Conservation (phyloP, 2,329 filamentous ascomycete genomes). For the Pseudopithomyces chartarum region DNA sequence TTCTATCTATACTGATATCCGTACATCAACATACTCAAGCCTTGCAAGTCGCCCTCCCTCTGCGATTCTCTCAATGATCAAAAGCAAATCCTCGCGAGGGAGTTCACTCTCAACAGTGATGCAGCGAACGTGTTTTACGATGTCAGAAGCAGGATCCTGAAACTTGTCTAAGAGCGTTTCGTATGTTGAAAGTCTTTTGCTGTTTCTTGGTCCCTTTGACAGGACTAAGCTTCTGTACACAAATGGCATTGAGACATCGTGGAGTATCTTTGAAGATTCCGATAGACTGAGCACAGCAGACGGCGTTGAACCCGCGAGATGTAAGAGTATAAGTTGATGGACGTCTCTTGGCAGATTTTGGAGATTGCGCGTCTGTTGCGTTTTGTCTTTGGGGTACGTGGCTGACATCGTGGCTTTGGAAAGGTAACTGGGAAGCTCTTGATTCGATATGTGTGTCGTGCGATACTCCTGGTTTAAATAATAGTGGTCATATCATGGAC, state of each 20-base stretch:
- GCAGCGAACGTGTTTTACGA: constrained; percentile 13
- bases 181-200: neutral
- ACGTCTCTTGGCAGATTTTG: constrained; percentile 10
- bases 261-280: constrained; percentile 7
- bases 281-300: constrained; percentile 1
- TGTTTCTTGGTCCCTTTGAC: neutral
- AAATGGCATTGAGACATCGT: constrained; percentile 5
- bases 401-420: no score
- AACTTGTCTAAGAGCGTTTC: constrained; percentile 3
- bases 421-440: no score
- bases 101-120: constrained; percentile 10
- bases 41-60: constrained; percentile 1
- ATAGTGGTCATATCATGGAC: no score
- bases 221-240: constrained; percentile 9
- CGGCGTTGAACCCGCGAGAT: neutral
- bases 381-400: neutral
- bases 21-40: constrained; percentile 1
- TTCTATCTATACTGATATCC: neutral
- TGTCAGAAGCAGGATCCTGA: neutral
- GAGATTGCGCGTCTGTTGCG: neutral
- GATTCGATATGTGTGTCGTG: no score
- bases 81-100: constrained; percentile 10
- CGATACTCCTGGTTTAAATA: no score
- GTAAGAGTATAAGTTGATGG: constrained; percentile 10
- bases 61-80: constrained; percentile 8